Conservation (phyloP, 495 filamentous ascomycete species). For the Penicillium odoratum region DNA sequence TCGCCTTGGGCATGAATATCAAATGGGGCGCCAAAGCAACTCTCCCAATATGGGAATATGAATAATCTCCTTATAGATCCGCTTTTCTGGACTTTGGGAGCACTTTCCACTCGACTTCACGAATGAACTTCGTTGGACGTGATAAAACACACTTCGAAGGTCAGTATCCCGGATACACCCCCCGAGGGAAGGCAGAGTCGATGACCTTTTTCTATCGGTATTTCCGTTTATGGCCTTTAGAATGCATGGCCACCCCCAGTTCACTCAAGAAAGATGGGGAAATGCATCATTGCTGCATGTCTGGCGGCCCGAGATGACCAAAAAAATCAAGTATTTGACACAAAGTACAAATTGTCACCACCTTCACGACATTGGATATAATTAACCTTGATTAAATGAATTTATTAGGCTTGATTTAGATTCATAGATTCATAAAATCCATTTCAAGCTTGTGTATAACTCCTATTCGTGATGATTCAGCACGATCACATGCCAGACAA, state of each 20-base stretch:
- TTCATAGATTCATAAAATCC: too few relatives aligned
- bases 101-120: neutral
- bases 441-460: too few relatives aligned
- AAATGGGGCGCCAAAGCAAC: conserved; percentile 15
- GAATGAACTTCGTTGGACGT: neutral
- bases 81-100: neutral
- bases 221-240: neutral
- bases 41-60: conserved; percentile 18
- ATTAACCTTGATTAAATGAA: neutral
- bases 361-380: neutral
- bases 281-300: neutral
- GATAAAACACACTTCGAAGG: neutral
- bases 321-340: neutral
- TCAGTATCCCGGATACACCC: neutral
- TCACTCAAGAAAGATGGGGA: neutral
- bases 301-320: neutral
- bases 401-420: too few relatives aligned
- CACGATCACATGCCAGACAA: conserved; percentile 27
- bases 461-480: conserved; percentile 18
- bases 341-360: neutral
- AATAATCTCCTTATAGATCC: neutral
- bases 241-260: neutral
- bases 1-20: conserved; percentile 27
- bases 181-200: neutral
- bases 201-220: neutral